phyloP scores from a whole-genome alignment of 1,284 basidiomycete genomes.

The Trichosporon asahii region DNA sequence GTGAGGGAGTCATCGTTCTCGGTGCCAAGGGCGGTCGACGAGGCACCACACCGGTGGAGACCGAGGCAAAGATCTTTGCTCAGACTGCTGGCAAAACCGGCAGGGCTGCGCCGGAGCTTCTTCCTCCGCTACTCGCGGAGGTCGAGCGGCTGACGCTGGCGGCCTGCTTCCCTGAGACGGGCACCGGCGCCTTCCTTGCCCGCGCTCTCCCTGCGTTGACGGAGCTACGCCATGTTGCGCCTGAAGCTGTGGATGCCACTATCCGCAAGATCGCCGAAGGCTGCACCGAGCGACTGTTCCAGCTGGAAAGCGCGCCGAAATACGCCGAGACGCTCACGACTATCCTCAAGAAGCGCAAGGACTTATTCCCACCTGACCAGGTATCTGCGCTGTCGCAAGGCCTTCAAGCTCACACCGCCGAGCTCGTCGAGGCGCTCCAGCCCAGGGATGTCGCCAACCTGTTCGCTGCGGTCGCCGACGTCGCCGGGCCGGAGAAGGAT shows the following conservation, averaged over 20 bases:
- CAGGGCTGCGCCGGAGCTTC: conserved; percentile 58
- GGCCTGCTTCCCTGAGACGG: conserved; percentile 19
- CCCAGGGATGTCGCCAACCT: conserved; percentile 21
- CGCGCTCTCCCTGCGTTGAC: conserved; percentile 21
- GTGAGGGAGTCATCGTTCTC: conserved; percentile 39
- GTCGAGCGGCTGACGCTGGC: conserved; percentile 66
- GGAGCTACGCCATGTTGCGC: conserved; percentile 3
- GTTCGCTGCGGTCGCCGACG: conserved; percentile 20
- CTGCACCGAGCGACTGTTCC: conserved; percentile 23
- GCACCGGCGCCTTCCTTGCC: conserved; percentile 19
- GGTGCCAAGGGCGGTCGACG: conserved; percentile 38
- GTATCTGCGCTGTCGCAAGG: conserved; percentile 23
- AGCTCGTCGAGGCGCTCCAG: conserved; percentile 22
- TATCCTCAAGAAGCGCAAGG: conserved; percentile 20
- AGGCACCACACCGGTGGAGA: conserved; percentile 27
- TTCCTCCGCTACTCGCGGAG: conserved; percentile 65
- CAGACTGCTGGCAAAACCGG: conserved; percentile 27
- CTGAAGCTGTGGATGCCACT: conserved; percentile 14
- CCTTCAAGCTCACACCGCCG: conserved; percentile 23
- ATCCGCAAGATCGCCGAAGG: conserved; percentile 23
- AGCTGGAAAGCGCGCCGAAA: not conserved
- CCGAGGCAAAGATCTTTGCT: conserved; percentile 37
- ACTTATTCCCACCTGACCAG: conserved; percentile 22
- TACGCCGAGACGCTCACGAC: conserved; percentile 25
- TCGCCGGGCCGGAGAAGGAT: conserved; percentile 12